Percentiles rank a stretch among this genome's conserved stretches.
Evolutionary conservation across 495 filamentous ascomycete species (phyloP).

Genomic region (Diplogelasinospora grovesii): DNA sequence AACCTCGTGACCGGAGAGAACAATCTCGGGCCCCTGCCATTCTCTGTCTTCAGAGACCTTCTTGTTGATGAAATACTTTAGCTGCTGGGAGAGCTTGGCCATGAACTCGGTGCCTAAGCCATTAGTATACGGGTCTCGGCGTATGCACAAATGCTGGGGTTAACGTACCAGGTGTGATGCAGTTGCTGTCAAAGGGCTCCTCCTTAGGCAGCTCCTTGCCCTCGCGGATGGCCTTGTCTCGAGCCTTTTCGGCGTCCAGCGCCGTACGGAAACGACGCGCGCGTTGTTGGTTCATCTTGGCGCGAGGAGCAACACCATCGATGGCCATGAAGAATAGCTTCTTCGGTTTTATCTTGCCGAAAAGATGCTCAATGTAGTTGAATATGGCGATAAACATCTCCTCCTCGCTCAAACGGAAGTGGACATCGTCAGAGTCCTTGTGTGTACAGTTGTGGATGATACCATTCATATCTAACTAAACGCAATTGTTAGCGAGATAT

Average conservation of each 20-base stretch:
- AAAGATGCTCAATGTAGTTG: conserved; percentile 99
- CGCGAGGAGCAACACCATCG: conserved; percentile 93
- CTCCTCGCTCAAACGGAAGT: conserved; percentile 90
- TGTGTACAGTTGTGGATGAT: conserved; percentile 99
- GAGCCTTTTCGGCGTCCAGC: conserved; percentile 78
- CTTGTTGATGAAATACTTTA: conserved; percentile 98
- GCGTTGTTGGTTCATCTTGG: conserved; percentile 99
- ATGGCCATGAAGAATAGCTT: conserved; percentile 99
- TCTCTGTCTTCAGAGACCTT: conserved; percentile 95
- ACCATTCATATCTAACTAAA: conserved; percentile 90
- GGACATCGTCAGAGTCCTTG: conserved; percentile 84
- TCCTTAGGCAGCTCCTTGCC: conserved; percentile 92
- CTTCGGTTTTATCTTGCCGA: conserved; percentile 97
- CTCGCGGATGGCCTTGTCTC: conserved; percentile 81
- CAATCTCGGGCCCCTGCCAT: conserved; percentile 93
- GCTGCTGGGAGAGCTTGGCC: conserved; percentile 85
- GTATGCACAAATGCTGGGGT: background rate
- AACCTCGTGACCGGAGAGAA: conserved; percentile 97
- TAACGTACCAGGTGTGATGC: conserved; percentile 76
- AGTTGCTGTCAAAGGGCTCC: conserved; percentile 96
- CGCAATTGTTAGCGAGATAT: conserved; percentile 17
- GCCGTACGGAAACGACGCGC: conserved; percentile 93
- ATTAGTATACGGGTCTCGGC: background rate
- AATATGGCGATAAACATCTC: conserved; percentile 99
- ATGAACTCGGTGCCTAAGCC: conserved; percentile 75